Percentiles rank a stretch among this genome's conserved stretches.
Conservation (phyloP, 331 rosid genomes). For the Cydonia oblonga region DNA sequence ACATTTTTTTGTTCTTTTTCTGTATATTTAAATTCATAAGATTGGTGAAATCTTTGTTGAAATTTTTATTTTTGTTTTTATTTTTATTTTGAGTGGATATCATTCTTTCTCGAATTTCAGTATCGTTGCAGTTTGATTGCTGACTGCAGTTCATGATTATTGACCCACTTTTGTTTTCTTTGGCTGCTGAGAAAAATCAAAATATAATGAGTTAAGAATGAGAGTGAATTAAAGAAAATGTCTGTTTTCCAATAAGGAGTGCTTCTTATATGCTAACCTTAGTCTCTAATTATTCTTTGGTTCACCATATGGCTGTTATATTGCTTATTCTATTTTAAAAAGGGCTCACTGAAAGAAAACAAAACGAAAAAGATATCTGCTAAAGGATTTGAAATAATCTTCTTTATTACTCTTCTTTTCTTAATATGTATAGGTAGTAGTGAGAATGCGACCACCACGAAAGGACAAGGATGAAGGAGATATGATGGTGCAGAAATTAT, state of each 20-base stretch:
- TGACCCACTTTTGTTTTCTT: background rate
- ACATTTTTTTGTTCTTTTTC: background rate
- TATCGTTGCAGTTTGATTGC: background rate
- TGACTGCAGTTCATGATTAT: background rate
- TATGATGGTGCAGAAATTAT: slow-evolving; percentile 58
- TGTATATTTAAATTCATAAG: no score
- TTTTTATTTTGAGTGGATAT: no score
- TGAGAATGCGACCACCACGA: slow-evolving; percentile 68
- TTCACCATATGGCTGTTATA: background rate
- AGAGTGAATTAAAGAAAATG: background rate
- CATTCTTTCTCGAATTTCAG: background rate
- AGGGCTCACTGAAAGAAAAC: no score
- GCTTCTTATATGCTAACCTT: no score
- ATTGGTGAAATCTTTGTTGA: no score
- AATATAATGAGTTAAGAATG: background rate
- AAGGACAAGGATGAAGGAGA: slow-evolving; percentile 74
- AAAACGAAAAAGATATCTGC: no score
- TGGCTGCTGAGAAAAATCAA: background rate
- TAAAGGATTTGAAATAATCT: background rate
- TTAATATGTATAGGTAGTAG: slow-evolving; percentile 49
- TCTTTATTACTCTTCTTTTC: background rate
- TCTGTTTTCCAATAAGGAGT: no score
- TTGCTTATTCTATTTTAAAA: background rate
- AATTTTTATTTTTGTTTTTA: no score
- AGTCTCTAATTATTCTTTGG: no score